Evolutionary conservation across 164 flowering plant genomes (phyloP), one percentile per base, ranked within the genome.

Genomic region (Vitis vinifera): DNA sequence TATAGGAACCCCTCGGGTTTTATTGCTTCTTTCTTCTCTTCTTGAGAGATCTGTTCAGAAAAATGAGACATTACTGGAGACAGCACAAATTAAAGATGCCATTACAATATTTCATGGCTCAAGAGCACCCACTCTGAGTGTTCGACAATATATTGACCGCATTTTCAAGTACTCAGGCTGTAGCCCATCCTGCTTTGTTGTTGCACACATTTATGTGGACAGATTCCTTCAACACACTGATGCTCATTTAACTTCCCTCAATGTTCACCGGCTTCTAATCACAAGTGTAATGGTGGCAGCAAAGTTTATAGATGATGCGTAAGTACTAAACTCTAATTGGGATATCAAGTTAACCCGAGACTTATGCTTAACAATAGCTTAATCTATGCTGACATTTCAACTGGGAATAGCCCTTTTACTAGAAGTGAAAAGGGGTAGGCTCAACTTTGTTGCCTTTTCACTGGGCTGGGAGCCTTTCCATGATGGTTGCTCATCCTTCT

Each of bases 161-260:
- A 90, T 94, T 66, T 92, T 83, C 84, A 91, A 87, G 88, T 94
- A 94, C 66, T 74, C 92, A 11, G 77, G 81, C 65, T 92, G 97
- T 82, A 94, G 97, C 75, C 91, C 95, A 2, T 85, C 97, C 16
- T 92, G 98, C 83, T 92, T 92, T 73, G 84, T 92, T 57, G 68
- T 91, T 48, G 97, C 97, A 51, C 71, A 83, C 9, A 85, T 91
- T n/a, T 94, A 91, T 66, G 62, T 94, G 68, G 97, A 87, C 52
- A 85, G 87, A 75, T 89, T 78, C 73, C 79, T 92, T 37, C 78
- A 86, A 49, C 55, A 71, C 19, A 78, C 76, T 0, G 78, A 81
- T 53, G 65, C 76, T 70, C 77, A 70, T 65, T 71, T 94, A 8
- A 88, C 94, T 51, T 88, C 92, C 67, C 92, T 89, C 30, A 92